phyloP scores from a whole-genome alignment of 495 filamentous ascomycete genomes.

The Xylaria longipes region DNA sequence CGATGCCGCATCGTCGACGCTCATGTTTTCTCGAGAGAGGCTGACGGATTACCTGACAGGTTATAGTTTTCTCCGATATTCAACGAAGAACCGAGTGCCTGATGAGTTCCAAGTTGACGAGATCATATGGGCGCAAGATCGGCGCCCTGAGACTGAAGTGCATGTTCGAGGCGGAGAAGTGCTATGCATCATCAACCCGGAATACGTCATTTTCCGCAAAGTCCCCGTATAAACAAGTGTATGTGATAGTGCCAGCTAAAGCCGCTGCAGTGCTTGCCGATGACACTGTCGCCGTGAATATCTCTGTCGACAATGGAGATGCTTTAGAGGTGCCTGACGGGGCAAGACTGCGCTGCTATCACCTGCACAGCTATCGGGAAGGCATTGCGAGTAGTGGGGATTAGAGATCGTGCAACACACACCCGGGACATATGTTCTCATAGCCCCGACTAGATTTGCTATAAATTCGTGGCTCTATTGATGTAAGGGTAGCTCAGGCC shows the following conservation, averaged over 20 bases:
- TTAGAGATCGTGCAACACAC: too few relatives aligned
- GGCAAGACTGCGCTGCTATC: too few relatives aligned
- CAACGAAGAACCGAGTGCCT: slow-evolving; percentile 60
- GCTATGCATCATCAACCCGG: slow-evolving; percentile 40
- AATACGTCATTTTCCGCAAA: slow-evolving; percentile 41
- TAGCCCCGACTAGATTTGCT: too few relatives aligned
- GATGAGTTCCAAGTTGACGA: slow-evolving; percentile 63
- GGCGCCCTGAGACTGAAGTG: slow-evolving; percentile 66
- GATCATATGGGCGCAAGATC: slow-evolving; percentile 61
- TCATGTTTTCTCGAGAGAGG: slow-evolving; percentile 63
- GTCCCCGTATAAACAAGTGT: slow-evolving; percentile 40
- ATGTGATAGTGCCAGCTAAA: slow-evolving; percentile 30
- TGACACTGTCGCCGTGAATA: neutral
- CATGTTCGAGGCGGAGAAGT: slow-evolving; percentile 64
- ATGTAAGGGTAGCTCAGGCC: too few relatives aligned
- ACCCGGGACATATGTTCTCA: too few relatives aligned
- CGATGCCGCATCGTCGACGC: slow-evolving; percentile 61
- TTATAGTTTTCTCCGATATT: slow-evolving; percentile 56
- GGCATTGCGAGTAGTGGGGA: too few relatives aligned
- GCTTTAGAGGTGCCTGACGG: too few relatives aligned
- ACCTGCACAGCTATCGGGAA: too few relatives aligned
- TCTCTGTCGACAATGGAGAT: too few relatives aligned
- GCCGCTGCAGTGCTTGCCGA: neutral
- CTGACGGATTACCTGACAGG: slow-evolving; percentile 42
- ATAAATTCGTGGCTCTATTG: too few relatives aligned